Evolutionary conservation across 2,329 filamentous ascomycete species (phyloP), one percentile per base, ranked within the genome.

Genomic region (Venturia effusa): DNA sequence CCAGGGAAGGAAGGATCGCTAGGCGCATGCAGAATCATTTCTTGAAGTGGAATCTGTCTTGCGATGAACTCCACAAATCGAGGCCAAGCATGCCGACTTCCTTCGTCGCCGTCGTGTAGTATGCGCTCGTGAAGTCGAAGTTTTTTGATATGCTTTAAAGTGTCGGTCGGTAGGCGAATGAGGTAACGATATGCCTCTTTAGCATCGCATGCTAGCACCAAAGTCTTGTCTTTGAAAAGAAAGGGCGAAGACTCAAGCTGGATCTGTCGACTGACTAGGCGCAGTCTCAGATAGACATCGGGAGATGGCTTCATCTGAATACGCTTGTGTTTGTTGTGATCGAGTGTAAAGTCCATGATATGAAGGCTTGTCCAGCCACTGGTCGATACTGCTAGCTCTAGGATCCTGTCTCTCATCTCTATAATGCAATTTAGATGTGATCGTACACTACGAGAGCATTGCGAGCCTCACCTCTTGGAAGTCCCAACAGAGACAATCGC

Each of bases 101-200:
- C 27, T 32, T 32, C 27, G 30, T 57, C 19, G 11, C 30, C 15
- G 27, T 30, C 24, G 13, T 32, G n/a, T 19, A 57, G 15, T 3
- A 57, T 24, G 51, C 34, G 51, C 51, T 57, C 51, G 30, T 57
- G 51, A n/a, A 57, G 51, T 57, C 51, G 51, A 34, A 57, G 32
- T 22, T 5, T 34, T 17, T 34, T 57, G 30, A 57, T 57, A 22
- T 57, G 51, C 30, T 57, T 57, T 17, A 57, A 34, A 4, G 19
- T 30, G 30, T 57, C 51, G 2, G 27, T 34, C 4, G 51, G 51
- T 34, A 57, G 30, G 8, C 30, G 51, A 34, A 57, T 34, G 30
- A 57, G 51, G 22, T 34, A 57, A 32, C 51, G 30, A 57, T 57
- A 57, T 57, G 51, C 51, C 6, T 57, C 30, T 57, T 34, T 34